Evolutionary conservation across 805 yeast genomes (phyloP).

Genomic region (Brettanomyces naardenensis): DNA sequence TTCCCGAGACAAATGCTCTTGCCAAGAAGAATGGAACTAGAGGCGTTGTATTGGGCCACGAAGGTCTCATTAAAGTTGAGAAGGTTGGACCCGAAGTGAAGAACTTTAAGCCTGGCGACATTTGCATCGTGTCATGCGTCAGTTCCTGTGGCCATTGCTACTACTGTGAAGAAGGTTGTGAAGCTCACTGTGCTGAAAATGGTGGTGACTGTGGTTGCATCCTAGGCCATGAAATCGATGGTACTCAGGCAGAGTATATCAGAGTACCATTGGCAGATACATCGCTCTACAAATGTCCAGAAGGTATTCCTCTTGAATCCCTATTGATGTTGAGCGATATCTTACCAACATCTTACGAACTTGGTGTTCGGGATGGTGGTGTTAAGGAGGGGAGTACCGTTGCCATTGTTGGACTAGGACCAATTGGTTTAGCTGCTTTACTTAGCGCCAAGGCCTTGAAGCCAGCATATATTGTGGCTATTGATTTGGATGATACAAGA

Average conservation of each 20-base stretch:
- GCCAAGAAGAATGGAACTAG: constrained; percentile 8
- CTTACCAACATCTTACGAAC: constrained; percentile 59
- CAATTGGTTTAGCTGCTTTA: constrained; percentile 57
- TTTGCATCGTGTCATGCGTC: constrained; percentile 57
- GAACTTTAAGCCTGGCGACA: constrained; percentile 46
- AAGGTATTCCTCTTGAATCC: constrained; percentile 31
- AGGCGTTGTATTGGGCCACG: constrained; percentile 47
- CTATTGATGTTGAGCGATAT: constrained; percentile 57
- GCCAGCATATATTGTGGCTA: constrained; percentile 46
- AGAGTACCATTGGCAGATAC: constrained; percentile 44
- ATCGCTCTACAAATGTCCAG: constrained; percentile 29
- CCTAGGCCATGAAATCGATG: constrained; percentile 51
- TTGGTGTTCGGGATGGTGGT: constrained; percentile 49
- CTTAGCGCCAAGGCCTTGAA: constrained; percentile 45
- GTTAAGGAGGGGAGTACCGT: constrained; percentile 48
- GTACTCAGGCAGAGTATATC: constrained; percentile 58
- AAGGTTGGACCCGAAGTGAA: constrained; percentile 42
- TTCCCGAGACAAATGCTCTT: constrained; percentile 40
- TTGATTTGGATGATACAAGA: constrained; percentile 53
- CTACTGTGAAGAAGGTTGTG: constrained; percentile 46
- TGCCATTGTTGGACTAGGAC: constrained; percentile 62
- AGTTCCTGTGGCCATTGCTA: constrained; percentile 54
- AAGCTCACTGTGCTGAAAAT: constrained; percentile 47
- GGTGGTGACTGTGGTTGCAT: constrained; percentile 40
- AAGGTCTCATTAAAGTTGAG: constrained; percentile 47